phyloP scores from a whole-genome alignment of 1,284 basidiomycete species.

The Cutaneotrichosporon dermatis region DNA sequence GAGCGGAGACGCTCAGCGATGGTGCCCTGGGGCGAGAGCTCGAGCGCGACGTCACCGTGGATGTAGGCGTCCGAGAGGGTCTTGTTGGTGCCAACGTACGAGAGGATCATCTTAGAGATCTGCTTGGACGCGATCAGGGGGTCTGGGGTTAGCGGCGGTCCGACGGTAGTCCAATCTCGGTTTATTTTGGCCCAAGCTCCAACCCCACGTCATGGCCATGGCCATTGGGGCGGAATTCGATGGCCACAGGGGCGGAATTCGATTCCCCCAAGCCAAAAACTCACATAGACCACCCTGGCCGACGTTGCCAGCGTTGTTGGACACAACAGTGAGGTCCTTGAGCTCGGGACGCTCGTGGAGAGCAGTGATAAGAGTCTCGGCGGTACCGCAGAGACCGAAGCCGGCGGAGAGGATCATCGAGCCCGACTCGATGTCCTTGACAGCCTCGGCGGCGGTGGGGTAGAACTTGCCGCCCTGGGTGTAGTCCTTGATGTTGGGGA shows the following conservation, averaged over 20 bases:
- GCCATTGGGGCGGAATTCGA: too few relatives aligned
- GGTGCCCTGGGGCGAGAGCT: slow-evolving; percentile 87
- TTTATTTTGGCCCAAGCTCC: not conserved
- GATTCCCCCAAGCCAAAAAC: slow-evolving; percentile 23
- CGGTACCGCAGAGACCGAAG: slow-evolving; percentile 48
- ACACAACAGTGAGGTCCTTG: slow-evolving; percentile 69
- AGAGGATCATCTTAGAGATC: slow-evolving; percentile 77
- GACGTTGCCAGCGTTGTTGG: slow-evolving; percentile 78
- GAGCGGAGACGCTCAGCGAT: slow-evolving; percentile 87
- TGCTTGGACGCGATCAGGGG: slow-evolving; percentile 68
- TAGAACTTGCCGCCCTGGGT: slow-evolving; percentile 61
- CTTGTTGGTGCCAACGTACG: slow-evolving; percentile 68
- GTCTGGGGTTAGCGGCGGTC: slow-evolving; percentile 52
- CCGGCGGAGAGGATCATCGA: slow-evolving; percentile 72
- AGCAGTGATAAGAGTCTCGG: slow-evolving; percentile 80
- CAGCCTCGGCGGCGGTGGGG: slow-evolving; percentile 70
- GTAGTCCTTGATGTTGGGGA: slow-evolving; percentile 27
- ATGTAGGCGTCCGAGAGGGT: slow-evolving; percentile 62
- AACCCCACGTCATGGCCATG: too few relatives aligned
- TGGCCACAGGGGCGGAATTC: not conserved
- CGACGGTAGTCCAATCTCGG: not conserved
- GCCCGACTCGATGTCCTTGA: slow-evolving; percentile 74
- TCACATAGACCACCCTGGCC: slow-evolving; percentile 72
- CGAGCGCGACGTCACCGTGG: slow-evolving; percentile 72
- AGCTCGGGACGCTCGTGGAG: slow-evolving; percentile 69